Base-by-base conservation (phyloP, 176 grass and related monocot genomes). In the Juncus inflexus region DNA sequence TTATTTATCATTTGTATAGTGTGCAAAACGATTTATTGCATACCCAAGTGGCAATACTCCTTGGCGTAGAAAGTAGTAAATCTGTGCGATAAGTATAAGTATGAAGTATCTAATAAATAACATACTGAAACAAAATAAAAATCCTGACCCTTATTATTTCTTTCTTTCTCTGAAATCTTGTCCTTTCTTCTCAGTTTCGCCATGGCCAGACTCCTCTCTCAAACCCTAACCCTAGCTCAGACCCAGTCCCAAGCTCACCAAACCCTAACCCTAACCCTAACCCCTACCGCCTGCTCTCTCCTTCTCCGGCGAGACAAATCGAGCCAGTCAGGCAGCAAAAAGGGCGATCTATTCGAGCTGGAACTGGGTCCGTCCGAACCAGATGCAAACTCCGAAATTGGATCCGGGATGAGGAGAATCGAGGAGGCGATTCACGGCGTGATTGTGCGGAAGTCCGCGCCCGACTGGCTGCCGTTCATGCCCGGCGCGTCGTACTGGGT, bases 401-500 rank as follows among this genome's bases (percentile, higher is more conserved):
- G 85, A 47, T 9, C 43, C 9, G 85, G 88, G 45, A 82, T 86
- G 65, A 64, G 78, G 60, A 77, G 85, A 51, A 77, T 99, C n/a
- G 73, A 90, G 75, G 85, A 92, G 14, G 88, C 88, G 19, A 90
- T 92, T 12, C 85, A 67, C 16, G 78, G 71, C 58, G 72, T 90
- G n/a, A 59, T 99, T 0, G 83, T 92, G 50, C 85, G 83, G 8
- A 76, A 82, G 52, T 74, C 80, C 9, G 94, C 88, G 13, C 94
- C 85, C 8, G 88, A 89, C 10, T 97, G 94, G 94, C 82, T 97
- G 5, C 94, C 88, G 63, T 97, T 97, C 64, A 72, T 97, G 35
- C 88, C 94, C 4, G 94, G 94, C 11, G 77, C 67, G 0, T 97
- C 94, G 5, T 92, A 99, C 80, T 99, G 85, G 88, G 85, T 99